phyloP scores from a whole-genome alignment of 306 rosid species.

The Ziziphus jujuba region DNA sequence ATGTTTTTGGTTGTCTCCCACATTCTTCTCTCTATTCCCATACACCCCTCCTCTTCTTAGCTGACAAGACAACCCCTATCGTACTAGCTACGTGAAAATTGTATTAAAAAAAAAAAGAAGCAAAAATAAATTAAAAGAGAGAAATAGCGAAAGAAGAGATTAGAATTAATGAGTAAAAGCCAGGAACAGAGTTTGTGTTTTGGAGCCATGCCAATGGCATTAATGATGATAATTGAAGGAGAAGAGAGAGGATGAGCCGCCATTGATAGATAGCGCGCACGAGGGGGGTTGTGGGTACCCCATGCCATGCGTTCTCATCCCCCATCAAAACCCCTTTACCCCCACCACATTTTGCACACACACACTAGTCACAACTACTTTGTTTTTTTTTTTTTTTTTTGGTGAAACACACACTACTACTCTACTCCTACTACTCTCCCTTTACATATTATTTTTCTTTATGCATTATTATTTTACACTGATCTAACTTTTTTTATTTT shows the following conservation, averaged over 20 bases:
- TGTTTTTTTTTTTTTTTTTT: no score
- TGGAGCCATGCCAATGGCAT: slow-evolving; percentile 48
- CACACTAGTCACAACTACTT: neutral
- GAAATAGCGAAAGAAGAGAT: neutral
- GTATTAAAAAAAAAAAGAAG: neutral
- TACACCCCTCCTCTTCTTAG: slow-evolving; percentile 17
- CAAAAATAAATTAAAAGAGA: neutral
- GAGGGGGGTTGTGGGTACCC: slow-evolving; percentile 61
- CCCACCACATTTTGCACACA: slow-evolving; percentile 32
- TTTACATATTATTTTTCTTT: slow-evolving; percentile 1
- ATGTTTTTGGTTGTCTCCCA: slow-evolving; percentile 85
- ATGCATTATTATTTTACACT: neutral
- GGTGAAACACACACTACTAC: slow-evolving; percentile 6
- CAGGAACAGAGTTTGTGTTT: slow-evolving; percentile 8
- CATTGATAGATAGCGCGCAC: slow-evolving; percentile 70
- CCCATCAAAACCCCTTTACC: slow-evolving; percentile 27
- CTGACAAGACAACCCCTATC: slow-evolving; percentile 53
- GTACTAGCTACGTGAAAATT: slow-evolving; percentile 19
- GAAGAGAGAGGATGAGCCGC: slow-evolving; percentile 40
- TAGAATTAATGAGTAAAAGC: neutral
- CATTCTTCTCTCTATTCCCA: slow-evolving; percentile 39
- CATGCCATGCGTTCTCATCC: slow-evolving; percentile 38
- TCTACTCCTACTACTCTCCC: neutral
- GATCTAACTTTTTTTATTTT: neutral
- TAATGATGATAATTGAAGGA: slow-evolving; percentile 44